These are phyloP conservation scores for Jackrogersella minutella DNA, from an alignment of 495 filamentous ascomycete species.

Conservation along the genomic window DNA sequence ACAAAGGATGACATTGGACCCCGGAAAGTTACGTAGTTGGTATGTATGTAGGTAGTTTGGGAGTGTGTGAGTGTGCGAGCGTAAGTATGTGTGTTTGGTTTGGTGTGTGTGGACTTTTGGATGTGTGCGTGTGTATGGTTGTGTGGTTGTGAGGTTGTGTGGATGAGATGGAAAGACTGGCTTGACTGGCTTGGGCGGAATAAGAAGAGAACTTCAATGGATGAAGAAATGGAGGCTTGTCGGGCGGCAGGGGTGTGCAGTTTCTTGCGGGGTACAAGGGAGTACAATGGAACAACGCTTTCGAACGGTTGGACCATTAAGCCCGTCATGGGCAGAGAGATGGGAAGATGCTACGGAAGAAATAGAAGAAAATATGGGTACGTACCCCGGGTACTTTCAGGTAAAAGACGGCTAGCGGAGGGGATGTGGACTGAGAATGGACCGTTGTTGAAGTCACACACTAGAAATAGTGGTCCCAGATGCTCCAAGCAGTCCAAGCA, in stretches of 20 bases:
- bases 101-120: not conserved
- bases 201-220: not conserved
- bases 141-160: no score
- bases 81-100: not conserved
- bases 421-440: conserved; percentile 35
- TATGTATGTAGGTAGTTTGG: no score
- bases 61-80: conserved; percentile 3
- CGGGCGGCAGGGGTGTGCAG: conserved; percentile 2
- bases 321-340: not conserved
- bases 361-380: conserved; percentile 2
- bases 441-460: conserved; percentile 22
- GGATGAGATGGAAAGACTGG: conserved; percentile 10
- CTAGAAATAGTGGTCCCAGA: conserved; percentile 9
- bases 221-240: not conserved
- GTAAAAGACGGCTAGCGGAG: conserved; percentile 33
- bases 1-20: conserved; percentile 39
- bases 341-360: conserved; percentile 5
- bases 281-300: not conserved
- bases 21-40: conserved; percentile 37
- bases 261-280: not conserved
- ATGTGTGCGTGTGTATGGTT: no score
- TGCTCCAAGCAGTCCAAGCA: conserved; percentile 1
- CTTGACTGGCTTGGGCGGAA: not conserved
- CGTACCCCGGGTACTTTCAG: conserved; percentile 3
- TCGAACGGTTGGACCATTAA: not conserved